phyloP scores from a whole-genome alignment of 108 stramenopile species.

The Skeletonema grethae region DNA sequence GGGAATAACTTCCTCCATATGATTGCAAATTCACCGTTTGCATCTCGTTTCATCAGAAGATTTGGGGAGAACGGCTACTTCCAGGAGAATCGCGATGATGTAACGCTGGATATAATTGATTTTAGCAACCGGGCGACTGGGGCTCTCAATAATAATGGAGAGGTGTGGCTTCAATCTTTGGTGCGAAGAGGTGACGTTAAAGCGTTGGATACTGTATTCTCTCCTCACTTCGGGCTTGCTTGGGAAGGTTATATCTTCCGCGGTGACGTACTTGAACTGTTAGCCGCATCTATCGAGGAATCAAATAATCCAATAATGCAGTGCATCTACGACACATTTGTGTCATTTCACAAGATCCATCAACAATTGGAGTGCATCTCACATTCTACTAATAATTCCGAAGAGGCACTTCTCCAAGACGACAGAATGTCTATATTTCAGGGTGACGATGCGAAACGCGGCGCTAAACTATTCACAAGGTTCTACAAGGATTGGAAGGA shows the following conservation, averaged over 20 bases:
- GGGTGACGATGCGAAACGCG: background rate
- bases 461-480: background rate
- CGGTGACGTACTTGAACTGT: background rate
- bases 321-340: background rate
- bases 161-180: slow-evolving; percentile 16
- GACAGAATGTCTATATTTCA: background rate
- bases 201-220: slow-evolving; percentile 14
- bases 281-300: background rate
- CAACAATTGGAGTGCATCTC: background rate
- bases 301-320: background rate
- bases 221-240: background rate
- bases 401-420: background rate
- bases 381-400: background rate
- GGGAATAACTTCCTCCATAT: slow-evolving; percentile 14
- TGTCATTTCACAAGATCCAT: background rate
- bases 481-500: background rate
- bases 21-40: slow-evolving; percentile 14
- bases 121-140: background rate
- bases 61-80: background rate
- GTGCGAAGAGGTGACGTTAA: slow-evolving; percentile 11
- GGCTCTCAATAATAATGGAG: background rate
- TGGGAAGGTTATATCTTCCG: background rate
- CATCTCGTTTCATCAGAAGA: slow-evolving; percentile 4
- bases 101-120: background rate
- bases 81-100: background rate